These are phyloP conservation scores for Lachancea meyersii DNA, from an alignment of 805 yeast genomes.

Conservation along the genomic window DNA sequence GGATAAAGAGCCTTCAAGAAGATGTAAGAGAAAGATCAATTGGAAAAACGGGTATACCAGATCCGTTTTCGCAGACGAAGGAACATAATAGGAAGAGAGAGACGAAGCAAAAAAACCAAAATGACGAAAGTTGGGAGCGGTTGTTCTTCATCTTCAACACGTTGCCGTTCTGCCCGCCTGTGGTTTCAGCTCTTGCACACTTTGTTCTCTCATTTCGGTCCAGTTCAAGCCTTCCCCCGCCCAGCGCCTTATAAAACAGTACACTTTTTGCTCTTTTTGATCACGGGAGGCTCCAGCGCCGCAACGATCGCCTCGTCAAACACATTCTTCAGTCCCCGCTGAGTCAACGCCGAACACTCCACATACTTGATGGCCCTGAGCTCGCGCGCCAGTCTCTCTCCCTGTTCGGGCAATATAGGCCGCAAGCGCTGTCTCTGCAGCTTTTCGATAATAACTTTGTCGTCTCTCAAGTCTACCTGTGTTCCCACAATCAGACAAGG, in stretches of 20 bases:
- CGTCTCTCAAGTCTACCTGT: slow-evolving; percentile 90
- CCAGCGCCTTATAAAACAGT: slow-evolving; percentile 54
- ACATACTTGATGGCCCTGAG: slow-evolving; percentile 93
- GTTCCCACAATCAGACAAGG: slow-evolving; percentile 97
- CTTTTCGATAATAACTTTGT: slow-evolving; percentile 82
- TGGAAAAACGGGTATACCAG: no score
- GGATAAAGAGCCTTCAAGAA: no score
- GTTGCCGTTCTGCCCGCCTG: background rate
- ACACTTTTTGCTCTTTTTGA: slow-evolving; percentile 72
- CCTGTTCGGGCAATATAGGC: slow-evolving; percentile 81
- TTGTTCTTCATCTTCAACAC: background rate
- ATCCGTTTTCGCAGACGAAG: no score
- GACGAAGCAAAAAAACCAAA: no score
- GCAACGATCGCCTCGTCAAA: slow-evolving; percentile 98
- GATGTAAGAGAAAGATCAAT: no score
- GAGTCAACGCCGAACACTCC: slow-evolving; percentile 96
- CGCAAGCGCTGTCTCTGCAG: slow-evolving; percentile 83
- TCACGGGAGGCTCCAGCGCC: slow-evolving; percentile 93
- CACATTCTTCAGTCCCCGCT: slow-evolving; percentile 94
- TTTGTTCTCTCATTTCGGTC: no score
- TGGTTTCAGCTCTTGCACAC: background rate
- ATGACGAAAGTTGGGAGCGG: background rate
- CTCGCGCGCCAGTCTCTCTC: slow-evolving; percentile 89
- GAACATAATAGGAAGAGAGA: background rate
- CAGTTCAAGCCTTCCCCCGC: background rate